A percentile compares a stretch with the other conserved stretches of the same genome.
phyloP scores from a whole-genome alignment of 371 early-diverging fungal species.

The Basidiobolus heterosporus region DNA sequence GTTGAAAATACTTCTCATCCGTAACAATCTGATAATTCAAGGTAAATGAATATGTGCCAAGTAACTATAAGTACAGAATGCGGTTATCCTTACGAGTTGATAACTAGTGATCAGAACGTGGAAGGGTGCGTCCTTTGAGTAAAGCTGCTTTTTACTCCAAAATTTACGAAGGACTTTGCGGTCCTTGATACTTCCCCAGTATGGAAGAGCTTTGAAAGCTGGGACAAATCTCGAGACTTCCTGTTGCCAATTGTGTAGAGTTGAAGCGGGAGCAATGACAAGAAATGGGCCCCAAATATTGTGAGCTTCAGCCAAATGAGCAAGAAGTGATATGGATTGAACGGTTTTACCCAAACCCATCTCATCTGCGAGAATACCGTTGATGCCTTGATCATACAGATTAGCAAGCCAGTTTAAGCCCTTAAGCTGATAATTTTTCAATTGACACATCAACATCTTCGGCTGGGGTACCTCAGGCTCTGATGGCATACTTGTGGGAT shows the following conservation, averaged over 20 bases:
- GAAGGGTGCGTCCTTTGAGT: slow-evolving; percentile 67
- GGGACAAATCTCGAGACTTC: slow-evolving; percentile 88
- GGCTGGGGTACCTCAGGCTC: slow-evolving; percentile 66
- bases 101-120: slow-evolving; percentile 92
- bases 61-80: not conserved
- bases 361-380: slow-evolving; percentile 75
- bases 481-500: slow-evolving; percentile 59
- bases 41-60: not conserved
- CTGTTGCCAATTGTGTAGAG: slow-evolving; percentile 95
- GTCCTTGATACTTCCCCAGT: slow-evolving; percentile 86
- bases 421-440: slow-evolving; percentile 92
- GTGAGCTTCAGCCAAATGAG: slow-evolving; percentile 70
- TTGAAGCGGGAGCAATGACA: slow-evolving; percentile 89
- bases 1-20: slow-evolving; percentile 74
- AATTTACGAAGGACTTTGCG: slow-evolving; percentile 74
- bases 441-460: slow-evolving; percentile 67
- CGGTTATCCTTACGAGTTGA: slow-evolving; percentile 38
- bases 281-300: slow-evolving; percentile 93
- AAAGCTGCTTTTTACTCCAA: slow-evolving; percentile 62
- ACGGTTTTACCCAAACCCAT: slow-evolving; percentile 59
- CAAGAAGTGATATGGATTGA: slow-evolving; percentile 86
- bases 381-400: slow-evolving; percentile 92
- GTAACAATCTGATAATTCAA: slow-evolving; percentile 35
- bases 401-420: slow-evolving; percentile 98
- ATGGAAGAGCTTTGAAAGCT: slow-evolving; percentile 67